Conservation (phyloP, 1,139 yeast species). For the Kodamaea fungicola region DNA sequence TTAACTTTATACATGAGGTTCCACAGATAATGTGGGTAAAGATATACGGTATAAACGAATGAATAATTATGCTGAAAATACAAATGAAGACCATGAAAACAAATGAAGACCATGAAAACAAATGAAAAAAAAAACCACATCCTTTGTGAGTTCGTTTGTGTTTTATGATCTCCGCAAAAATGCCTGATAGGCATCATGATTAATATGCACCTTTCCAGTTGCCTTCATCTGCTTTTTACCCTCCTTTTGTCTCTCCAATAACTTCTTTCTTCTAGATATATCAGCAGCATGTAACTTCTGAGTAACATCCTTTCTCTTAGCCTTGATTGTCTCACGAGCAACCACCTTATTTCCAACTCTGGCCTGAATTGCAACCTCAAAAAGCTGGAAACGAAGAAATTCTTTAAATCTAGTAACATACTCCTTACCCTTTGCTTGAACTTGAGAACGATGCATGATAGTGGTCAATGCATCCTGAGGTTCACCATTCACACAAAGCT, state of each 20-base stretch:
- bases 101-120: no score
- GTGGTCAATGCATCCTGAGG: slow-evolving; percentile 92
- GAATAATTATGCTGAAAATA: no score
- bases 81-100: no score
- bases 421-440: slow-evolving; percentile 67
- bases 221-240: slow-evolving; percentile 86
- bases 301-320: slow-evolving; percentile 88
- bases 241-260: slow-evolving; percentile 84
- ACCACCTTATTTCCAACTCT: slow-evolving; percentile 76
- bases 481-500: slow-evolving; percentile 82
- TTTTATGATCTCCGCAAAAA: slow-evolving; percentile 44
- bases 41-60: no score
- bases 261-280: slow-evolving; percentile 82
- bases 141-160: no score
- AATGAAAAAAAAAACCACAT: no score
- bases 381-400: slow-evolving; percentile 74
- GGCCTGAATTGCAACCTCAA: slow-evolving; percentile 93
- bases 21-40: no score
- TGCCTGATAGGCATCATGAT: slow-evolving; percentile 82
- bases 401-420: slow-evolving; percentile 83
- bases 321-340: slow-evolving; percentile 92
- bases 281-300: slow-evolving; percentile 94
- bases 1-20: no score
- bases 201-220: slow-evolving; percentile 72
- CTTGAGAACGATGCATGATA: slow-evolving; percentile 80